Evolutionary conservation across 2,329 filamentous ascomycete genomes (phyloP).

Genomic region (Ophiostoma quercus): DNA sequence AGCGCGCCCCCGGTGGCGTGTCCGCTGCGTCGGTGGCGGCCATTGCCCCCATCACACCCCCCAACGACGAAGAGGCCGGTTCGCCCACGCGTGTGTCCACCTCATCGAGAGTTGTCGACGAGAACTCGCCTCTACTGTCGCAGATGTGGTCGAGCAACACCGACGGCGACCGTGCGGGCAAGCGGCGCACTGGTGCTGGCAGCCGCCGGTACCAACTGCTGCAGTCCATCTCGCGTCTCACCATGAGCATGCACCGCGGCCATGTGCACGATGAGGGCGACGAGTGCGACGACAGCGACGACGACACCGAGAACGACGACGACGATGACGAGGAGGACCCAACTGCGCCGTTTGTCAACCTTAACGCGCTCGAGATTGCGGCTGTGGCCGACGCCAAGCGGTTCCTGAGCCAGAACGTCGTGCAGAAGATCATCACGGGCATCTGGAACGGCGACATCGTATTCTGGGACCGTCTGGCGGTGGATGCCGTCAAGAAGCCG

Average conservation of each 20-base stretch:
- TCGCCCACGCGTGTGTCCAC: neutral
- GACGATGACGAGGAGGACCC: conserved; percentile 55
- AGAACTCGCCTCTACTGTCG: conserved; percentile 24
- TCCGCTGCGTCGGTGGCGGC: conserved; percentile 14
- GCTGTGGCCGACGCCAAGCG: conserved; percentile 76
- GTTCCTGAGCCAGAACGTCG: conserved; percentile 72
- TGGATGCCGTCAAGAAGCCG: conserved; percentile 68
- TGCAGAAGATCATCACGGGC: conserved; percentile 77
- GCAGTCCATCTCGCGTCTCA: conserved; percentile 52
- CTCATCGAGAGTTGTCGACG: conserved; percentile 15
- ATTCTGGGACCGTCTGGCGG: conserved; percentile 76
- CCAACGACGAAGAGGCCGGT: conserved; percentile 22
- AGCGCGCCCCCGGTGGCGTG: conserved; percentile 30
- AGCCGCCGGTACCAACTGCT: conserved; percentile 47
- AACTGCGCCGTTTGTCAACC: conserved; percentile 65
- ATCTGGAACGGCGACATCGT: conserved; percentile 84
- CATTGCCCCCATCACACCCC: neutral
- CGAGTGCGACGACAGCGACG: conserved; percentile 42
- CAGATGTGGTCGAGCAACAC: conserved; percentile 22
- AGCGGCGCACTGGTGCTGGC: conserved; percentile 34
- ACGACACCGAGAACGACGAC: conserved; percentile 38
- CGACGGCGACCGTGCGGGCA: neutral
- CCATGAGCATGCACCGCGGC: conserved; percentile 40
- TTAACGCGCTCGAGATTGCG: conserved; percentile 85
- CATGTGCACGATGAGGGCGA: conserved; percentile 44